Base-by-base conservation (phyloP, 495 filamentous ascomycete genomes). In the Aspergillus avenaceus region DNA sequence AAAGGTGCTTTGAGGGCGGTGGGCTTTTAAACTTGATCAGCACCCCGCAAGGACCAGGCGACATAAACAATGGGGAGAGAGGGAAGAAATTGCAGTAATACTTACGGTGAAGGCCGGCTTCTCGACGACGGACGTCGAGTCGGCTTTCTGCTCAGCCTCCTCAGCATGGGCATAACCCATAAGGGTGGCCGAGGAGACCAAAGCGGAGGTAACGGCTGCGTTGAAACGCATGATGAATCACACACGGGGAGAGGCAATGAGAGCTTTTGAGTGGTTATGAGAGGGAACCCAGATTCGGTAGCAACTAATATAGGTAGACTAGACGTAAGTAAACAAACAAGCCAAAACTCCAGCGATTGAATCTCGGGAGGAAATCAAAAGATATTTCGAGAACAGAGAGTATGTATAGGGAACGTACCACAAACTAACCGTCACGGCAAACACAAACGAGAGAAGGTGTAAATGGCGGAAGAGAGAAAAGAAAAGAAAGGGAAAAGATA, bases 21-120 rank as follows among this genome's bases (percentile, higher is more conserved):
- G 43, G 95, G 92, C 92, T 97, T 59, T 11, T 32, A 34, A 41
- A 41, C 13, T 49, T 34, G n/a, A 42, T 59, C 43, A 66, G 66
- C 59, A 60, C 41, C 36, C 28, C 18, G 49, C 13, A 43, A 56
- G 29, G 16, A 14, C 42, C 24, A 43, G 52, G 22, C 47, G 51
- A 50, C 9, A 21, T 9, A 3, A 23, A 31, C 23, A 14, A 9
- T 16, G n/a, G 13, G 13, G 2, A 16, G 24, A 9, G 23, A 31
- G 16, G 25, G 22, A 26, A 12, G 42, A 18, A 22, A 43, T 26
- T n/a, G 23, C 40, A 9, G 22, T 45, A 31, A 11, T 22, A 74
- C 90, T 76, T 74, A 96, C 91, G 48, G 91, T 95, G 67, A 96
- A 97, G 41, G 85, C 89, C 19, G 93, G 91, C 58, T 86, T 83